These are phyloP conservation scores for Fomitopsis pulvina DNA, from an alignment of 768 basidiomycete genomes.

Conservation along the genomic window DNA sequence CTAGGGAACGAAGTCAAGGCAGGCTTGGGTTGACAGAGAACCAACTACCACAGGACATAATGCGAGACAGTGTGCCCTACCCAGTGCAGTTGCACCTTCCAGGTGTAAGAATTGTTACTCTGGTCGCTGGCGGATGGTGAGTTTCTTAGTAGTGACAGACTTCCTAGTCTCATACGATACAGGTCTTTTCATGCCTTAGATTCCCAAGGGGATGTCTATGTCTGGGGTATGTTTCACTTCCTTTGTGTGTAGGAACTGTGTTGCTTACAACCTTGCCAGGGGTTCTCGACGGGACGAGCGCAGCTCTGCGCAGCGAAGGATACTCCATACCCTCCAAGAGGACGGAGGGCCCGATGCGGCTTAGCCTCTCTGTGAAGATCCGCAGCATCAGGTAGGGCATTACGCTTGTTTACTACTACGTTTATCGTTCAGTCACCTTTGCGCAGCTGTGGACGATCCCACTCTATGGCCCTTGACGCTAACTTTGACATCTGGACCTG, in stretches of 20 bases:
- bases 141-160: conserved; percentile 18
- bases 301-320: conserved; percentile 41
- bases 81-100: conserved; percentile 60
- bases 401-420: background rate
- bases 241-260: too few relatives aligned
- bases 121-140: conserved; percentile 81
- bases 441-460: conserved; percentile 69
- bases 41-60: conserved; percentile 26
- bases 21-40: conserved; percentile 47
- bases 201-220: conserved; percentile 61
- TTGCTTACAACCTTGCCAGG: conserved; percentile 36
- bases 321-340: conserved; percentile 47
- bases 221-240: conserved; percentile 59
- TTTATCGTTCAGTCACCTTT: conserved; percentile 4
- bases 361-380: conserved; percentile 52
- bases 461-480: conserved; percentile 60
- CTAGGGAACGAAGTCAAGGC: conserved; percentile 30
- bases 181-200: conserved; percentile 90
- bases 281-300: conserved; percentile 43
- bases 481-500: conserved; percentile 66
- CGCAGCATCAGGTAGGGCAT: conserved; percentile 54
- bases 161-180: conserved; percentile 1
- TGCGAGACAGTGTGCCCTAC: conserved; percentile 45
- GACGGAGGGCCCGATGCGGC: conserved; percentile 47
- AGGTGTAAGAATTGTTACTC: conserved; percentile 56